phyloP scores from a whole-genome alignment of 2,329 filamentous ascomycete species.

The Nemania sp. region DNA sequence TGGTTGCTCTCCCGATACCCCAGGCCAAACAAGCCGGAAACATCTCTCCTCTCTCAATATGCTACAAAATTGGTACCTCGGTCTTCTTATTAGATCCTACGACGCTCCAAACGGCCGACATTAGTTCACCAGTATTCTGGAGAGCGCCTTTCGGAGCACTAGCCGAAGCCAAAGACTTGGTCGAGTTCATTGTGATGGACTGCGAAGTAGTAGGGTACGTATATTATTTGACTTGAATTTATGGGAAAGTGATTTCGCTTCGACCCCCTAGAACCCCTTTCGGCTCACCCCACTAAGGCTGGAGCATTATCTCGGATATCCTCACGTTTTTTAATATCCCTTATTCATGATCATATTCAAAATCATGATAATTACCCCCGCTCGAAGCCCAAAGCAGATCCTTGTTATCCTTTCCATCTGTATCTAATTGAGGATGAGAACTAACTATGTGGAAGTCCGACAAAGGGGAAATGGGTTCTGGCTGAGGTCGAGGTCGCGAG shows the following conservation, averaged over 20 bases:
- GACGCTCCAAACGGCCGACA: constrained; percentile 87
- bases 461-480: constrained; percentile 80
- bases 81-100: constrained; percentile 88
- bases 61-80: constrained; percentile 85
- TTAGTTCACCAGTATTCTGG: constrained; percentile 87
- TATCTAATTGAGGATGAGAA: background rate
- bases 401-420: no score
- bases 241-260: no score
- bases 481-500: constrained; percentile 88
- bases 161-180: constrained; percentile 80
- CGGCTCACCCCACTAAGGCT: no score
- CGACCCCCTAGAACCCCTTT: no score
- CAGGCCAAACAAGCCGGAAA: constrained; percentile 87
- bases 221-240: background rate
- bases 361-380: no score
- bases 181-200: constrained; percentile 94
- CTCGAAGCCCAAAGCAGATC: background rate
- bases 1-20: constrained; percentile 90
- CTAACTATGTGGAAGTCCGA: constrained; percentile 47
- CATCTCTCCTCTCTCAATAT: constrained; percentile 83
- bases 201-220: constrained; percentile 71
- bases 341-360: no score
- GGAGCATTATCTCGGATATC: no score
- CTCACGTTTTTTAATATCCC: no score
- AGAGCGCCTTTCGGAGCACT: constrained; percentile 82